These are phyloP conservation scores for Metschnikowia kofuensis DNA, from an alignment of 805 yeast species.

Conservation along the genomic window DNA sequence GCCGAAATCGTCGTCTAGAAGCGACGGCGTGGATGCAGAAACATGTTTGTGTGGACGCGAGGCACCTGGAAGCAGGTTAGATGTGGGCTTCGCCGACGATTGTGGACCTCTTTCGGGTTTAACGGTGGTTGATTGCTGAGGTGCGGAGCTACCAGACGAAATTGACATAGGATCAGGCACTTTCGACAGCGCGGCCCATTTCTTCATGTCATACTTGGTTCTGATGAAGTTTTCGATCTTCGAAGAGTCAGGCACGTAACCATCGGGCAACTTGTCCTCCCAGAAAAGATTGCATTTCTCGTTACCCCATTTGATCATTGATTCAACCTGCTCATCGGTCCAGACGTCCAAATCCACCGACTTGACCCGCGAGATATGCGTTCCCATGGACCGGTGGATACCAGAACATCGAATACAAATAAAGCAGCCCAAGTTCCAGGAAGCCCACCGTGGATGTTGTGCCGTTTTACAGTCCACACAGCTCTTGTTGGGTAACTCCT, in stretches of 20 bases:
- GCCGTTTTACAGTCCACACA: slow-evolving; percentile 93
- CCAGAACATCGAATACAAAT: slow-evolving; percentile 96
- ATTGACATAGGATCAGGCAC: slow-evolving; percentile 60
- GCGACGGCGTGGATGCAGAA: slow-evolving; percentile 8
- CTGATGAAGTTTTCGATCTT: slow-evolving; percentile 87
- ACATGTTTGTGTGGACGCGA: not conserved
- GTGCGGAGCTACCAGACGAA: not conserved
- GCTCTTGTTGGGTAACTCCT: slow-evolving; percentile 69
- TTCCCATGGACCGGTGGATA: slow-evolving; percentile 91
- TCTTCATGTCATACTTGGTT: slow-evolving; percentile 86
- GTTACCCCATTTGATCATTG: slow-evolving; percentile 87
- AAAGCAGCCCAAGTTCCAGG: slow-evolving; percentile 92
- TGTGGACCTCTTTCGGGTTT: not conserved
- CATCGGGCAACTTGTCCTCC: slow-evolving; percentile 74
- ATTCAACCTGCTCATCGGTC: slow-evolving; percentile 87
- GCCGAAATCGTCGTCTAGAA: slow-evolving; percentile 43
- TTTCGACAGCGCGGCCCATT: slow-evolving; percentile 66
- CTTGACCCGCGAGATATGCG: slow-evolving; percentile 90
- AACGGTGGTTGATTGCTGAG: not conserved
- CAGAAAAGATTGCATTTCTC: slow-evolving; percentile 73
- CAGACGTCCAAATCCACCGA: slow-evolving; percentile 94
- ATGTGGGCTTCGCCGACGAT: not conserved
- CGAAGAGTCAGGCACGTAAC: slow-evolving; percentile 74
- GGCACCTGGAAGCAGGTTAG: not conserved
- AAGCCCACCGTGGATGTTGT: slow-evolving; percentile 95